A percentile compares a stretch with the other conserved stretches of the same genome.
Evolutionary conservation across 345 rosid species (phyloP).

Genomic region (Hibiscus trionum): DNA sequence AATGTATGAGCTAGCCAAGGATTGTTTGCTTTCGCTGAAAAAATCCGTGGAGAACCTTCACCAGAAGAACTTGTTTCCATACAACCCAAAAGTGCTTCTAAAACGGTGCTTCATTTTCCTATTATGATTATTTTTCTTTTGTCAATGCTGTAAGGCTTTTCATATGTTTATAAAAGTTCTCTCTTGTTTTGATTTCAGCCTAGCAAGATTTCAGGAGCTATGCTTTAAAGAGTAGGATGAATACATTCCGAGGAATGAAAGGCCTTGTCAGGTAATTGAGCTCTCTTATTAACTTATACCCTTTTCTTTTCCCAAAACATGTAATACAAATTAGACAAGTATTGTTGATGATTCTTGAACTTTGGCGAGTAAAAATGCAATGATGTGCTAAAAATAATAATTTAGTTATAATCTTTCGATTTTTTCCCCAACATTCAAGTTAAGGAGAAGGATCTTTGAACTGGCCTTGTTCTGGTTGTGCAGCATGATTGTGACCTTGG

Average conservation of each 20-base stretch:
- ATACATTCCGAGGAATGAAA: neutral
- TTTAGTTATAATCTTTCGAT: neutral
- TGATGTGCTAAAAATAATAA: neutral
- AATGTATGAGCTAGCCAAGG: constrained; percentile 43
- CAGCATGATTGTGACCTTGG: neutral
- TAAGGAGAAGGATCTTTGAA: neutral
- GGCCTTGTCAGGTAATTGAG: neutral
- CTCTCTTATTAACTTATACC: neutral
- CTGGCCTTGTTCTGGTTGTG: neutral
- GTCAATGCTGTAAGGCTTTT: neutral
- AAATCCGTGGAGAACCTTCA: constrained; percentile 54
- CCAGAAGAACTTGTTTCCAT: constrained; percentile 61
- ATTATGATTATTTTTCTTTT: neutral
- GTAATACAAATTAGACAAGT: neutral
- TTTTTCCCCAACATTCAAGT: neutral
- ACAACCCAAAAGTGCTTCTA: constrained; percentile 70
- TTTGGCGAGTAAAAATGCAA: neutral
- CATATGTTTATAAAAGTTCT: neutral
- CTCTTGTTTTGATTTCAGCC: neutral
- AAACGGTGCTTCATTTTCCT: constrained; percentile 42
- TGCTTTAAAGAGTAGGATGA: neutral
- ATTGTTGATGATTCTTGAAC: neutral
- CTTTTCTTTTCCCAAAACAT: neutral
- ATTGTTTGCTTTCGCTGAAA: constrained; percentile 74
- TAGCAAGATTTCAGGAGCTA: constrained; percentile 4